Evolutionary conservation across 305 asterid species (phyloP), one percentile per base, ranked within the genome.

Genomic region (Andrographis paniculata): DNA sequence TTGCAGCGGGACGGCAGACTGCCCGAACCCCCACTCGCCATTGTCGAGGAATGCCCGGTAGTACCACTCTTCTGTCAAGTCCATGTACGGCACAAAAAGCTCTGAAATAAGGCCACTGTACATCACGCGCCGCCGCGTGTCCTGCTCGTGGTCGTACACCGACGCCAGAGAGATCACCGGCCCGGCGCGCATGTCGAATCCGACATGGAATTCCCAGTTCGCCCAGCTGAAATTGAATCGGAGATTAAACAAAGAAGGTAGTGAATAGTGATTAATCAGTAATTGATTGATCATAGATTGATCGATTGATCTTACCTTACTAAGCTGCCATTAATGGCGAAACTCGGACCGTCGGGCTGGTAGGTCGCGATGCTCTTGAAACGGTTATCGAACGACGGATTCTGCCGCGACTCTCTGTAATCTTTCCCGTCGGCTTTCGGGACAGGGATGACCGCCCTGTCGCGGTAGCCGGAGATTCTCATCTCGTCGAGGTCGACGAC

Each of bases 1-100:
- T 22, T 70, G 62, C 13, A 79, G 68, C 1, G 76, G 61, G 16
- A 68, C 37, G 1, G 82, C 67, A 38, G 50, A 56, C 1, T 61
- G 16, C 15, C 84, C 78, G 0, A 71, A 31, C 1, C 62, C 79
- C 36, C 18, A 76, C 53, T 73, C 84, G 11, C 82, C 82, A 9
- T 59, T 55, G 45, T 79, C 82, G 2, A 79, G 53, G 53, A 46
- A 70, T 1, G 76, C 58, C 43, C 71, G 53, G 12, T 19, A 64
- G 50, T 66, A 71, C 78, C 78, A 76, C n/a, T 73, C 89, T 24
- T 63, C 76, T 4, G 43, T 59, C 1, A 62, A 18, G 58, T 79
- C 84, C 64, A 70, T 71, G 48, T 79, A 79, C 0, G 84, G 84
- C 9, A 75, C 84, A 49, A 70, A 70, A 14, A 76, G 42, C 53